Percentiles rank a stretch among this genome's conserved stretches.
Evolutionary conservation across 208 protist species (phyloP).

Genomic region (Herpetomonas samuelpessoai): DNA sequence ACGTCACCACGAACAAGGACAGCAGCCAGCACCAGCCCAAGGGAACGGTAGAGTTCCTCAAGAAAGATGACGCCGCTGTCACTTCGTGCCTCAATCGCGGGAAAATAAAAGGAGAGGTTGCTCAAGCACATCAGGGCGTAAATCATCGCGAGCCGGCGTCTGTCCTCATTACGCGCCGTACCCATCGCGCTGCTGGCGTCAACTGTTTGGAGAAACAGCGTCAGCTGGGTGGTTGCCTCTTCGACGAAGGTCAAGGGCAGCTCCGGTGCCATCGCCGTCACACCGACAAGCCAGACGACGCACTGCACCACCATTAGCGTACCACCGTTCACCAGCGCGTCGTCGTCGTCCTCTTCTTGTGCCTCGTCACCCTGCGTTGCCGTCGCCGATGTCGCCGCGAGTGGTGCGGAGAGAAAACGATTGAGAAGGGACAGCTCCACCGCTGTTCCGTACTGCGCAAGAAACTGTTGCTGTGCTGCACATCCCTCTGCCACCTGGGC

Average conservation of each 20-base stretch:
- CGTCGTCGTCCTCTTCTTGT: constrained; percentile 3
- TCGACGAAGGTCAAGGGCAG: too few relatives aligned
- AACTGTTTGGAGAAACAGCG: constrained; percentile 28
- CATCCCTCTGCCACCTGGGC: constrained; percentile 36
- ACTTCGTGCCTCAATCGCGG: constrained; percentile 29
- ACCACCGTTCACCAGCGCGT: neutral
- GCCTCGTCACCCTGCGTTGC: neutral
- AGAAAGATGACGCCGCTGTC: constrained; percentile 14
- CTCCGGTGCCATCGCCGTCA: constrained; percentile 47
- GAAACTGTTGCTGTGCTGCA: constrained; percentile 24
- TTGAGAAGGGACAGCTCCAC: constrained; percentile 3
- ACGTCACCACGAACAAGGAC: constrained; percentile 72
- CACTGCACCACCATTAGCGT: constrained; percentile 39
- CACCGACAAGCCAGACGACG: constrained; percentile 71
- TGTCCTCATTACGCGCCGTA: too few relatives aligned
- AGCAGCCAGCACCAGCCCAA: constrained; percentile 54
- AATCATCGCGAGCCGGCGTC: constrained; percentile 45
- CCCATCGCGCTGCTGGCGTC: too few relatives aligned
- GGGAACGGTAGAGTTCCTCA: constrained; percentile 32
- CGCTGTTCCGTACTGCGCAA: constrained; percentile 16
- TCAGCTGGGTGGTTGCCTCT: constrained; percentile 38
- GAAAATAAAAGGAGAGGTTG: constrained; percentile 81
- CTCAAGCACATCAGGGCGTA: constrained; percentile 81
- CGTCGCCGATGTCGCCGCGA: neutral
- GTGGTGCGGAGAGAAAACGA: neutral